Base-by-base conservation (phyloP, 768 basidiomycete genomes). In the Nevesoporus exiguus region DNA sequence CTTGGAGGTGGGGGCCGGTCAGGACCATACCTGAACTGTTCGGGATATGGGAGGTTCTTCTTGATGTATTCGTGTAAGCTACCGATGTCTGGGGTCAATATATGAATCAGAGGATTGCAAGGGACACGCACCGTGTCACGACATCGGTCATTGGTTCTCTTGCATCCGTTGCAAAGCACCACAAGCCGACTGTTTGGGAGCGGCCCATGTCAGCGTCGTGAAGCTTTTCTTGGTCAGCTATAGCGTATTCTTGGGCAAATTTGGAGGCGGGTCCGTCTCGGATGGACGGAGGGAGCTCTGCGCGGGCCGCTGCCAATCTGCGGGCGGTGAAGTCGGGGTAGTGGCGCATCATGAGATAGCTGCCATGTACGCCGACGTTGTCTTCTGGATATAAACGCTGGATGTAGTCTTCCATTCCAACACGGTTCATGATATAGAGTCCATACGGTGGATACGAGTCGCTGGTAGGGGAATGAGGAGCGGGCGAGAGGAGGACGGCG, bases 371-470 rank as follows among this genome's bases (percentile, higher is more conserved):
- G 69, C 58, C 78, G 58, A 90, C 76, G 55, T 82, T 82, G 72
- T 93, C 90, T 73, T 92, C 89, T 29, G 90, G 88, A 66, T 85
- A 83, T 42, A 93, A 75, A 31, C 80, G 79, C 55, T 87, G 83
- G 52, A 84, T 80, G 66, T 88, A 88, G 65, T 92, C 91, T 40
- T 86, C 83, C 71, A 80, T 84, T 27, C 88, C 89, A 64, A 85
- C 81, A 49, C 90, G 84, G 67, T 93, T 93, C 61, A 93, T 78
- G 56, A 93, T 85, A 66, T 86, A 93, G 63, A 90, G 84, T 7
- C 91, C 91, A 62, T 93, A 92, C 17, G 85, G 85, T 3, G 90
- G 90, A 67, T 90, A 90, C 27, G 81, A 76, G 52, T 84, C 79
- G 63, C 90, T 92, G 61, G 17, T 1, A 34, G 14, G 15, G 31